Evolutionary conservation across 805 yeast species (phyloP).

Genomic region (Pichia rugopelliculosa): DNA sequence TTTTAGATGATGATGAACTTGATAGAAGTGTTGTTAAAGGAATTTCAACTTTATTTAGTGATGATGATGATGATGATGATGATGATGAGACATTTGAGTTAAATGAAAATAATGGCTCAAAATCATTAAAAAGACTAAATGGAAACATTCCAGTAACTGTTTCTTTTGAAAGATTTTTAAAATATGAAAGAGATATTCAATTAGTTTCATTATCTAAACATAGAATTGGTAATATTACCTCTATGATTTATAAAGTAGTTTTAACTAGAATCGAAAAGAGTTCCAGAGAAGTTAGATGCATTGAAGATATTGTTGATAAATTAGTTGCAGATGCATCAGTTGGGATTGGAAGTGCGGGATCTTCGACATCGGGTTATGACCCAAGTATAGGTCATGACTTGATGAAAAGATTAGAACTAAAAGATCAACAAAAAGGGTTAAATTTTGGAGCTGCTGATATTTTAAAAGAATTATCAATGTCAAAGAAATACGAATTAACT

Average conservation of each 20-base stretch:
- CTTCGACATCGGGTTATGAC: constrained; percentile 21
- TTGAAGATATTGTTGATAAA: constrained; percentile 18
- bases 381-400: constrained; percentile 21
- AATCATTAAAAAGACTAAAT: constrained; percentile 35
- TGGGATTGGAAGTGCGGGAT: constrained; percentile 11
- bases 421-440: constrained; percentile 30
- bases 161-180: constrained; percentile 59
- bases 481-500: constrained; percentile 24
- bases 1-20: background rate
- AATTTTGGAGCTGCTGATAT: constrained; percentile 40
- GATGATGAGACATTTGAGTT: background rate
- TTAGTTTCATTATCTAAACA: constrained; percentile 56
- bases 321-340: constrained; percentile 26
- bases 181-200: constrained; percentile 56
- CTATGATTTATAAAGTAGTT: constrained; percentile 54
- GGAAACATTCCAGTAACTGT: constrained; percentile 48
- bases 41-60: constrained; percentile 1
- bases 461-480: constrained; percentile 19
- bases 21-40: constrained; percentile 11
- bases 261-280: constrained; percentile 51
- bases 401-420: constrained; percentile 23
- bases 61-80: constrained; percentile 8
- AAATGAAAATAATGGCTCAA: background rate
- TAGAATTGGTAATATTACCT: constrained; percentile 61
- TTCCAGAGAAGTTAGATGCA: constrained; percentile 26